phyloP scores from a whole-genome alignment of 31 red algal genomes.

The Bonnemaisonia californica region DNA sequence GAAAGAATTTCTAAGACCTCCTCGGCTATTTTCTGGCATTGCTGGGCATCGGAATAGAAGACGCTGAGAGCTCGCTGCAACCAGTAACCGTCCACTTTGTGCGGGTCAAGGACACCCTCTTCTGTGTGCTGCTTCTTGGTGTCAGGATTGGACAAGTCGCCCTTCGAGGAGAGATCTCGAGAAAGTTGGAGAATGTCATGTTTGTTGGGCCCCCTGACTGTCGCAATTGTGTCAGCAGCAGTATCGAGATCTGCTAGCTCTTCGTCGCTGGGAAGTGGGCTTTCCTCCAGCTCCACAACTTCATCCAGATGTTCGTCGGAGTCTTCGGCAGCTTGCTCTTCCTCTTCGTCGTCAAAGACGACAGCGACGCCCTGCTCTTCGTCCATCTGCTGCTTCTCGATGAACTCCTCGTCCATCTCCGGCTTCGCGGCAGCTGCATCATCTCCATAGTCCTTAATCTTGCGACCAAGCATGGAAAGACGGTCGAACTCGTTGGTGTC shows the following conservation, averaged over 20 bases:
- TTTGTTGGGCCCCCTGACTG: neutral
- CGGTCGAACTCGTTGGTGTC: slow-evolving; percentile 65
- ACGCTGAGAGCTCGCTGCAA: slow-evolving; percentile 62
- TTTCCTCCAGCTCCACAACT: slow-evolving; percentile 18
- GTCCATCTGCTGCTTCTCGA: slow-evolving; percentile 14
- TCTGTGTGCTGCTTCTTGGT: slow-evolving; percentile 7
- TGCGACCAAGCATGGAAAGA: slow-evolving; percentile 56
- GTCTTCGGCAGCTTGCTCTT: slow-evolving; percentile 27
- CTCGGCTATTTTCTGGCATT: slow-evolving; percentile 64
- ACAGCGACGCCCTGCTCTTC: slow-evolving; percentile 48
- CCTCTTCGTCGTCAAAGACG: slow-evolving; percentile 73
- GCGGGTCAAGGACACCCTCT: slow-evolving; percentile 28
- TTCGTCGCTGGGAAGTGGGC: slow-evolving; percentile 13
- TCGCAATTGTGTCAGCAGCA: neutral
- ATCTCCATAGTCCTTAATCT: slow-evolving; percentile 75
- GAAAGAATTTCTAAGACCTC: slow-evolving; percentile 54
- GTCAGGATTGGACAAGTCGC: neutral
- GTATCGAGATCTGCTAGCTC: neutral
- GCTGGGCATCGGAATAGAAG: slow-evolving; percentile 45
- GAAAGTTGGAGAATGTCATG: neutral
- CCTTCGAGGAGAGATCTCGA: neutral
- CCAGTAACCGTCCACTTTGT: slow-evolving; percentile 68
- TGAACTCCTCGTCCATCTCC: slow-evolving; percentile 6
- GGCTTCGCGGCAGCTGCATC: slow-evolving; percentile 22
- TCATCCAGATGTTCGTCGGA: slow-evolving; percentile 40